These are phyloP conservation scores for Chlorella sp. DNA, from an alignment of 139 green algal species.

Conservation along the genomic window DNA sequence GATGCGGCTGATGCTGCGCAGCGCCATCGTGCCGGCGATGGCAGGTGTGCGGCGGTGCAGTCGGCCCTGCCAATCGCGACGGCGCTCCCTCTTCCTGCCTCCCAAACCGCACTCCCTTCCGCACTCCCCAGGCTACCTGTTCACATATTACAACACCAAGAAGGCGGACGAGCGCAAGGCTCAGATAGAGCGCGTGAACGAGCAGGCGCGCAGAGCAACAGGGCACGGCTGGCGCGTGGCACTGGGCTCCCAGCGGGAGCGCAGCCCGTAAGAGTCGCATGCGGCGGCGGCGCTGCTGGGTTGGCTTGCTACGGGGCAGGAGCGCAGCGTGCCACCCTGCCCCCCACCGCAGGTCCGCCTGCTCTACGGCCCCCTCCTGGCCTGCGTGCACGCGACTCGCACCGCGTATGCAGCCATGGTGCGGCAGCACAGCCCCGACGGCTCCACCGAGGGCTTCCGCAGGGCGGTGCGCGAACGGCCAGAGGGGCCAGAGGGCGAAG, in stretches of 20 bases:
- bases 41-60: not conserved
- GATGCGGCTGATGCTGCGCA: constrained; percentile 3
- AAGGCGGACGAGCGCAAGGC: constrained; percentile 79
- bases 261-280: too few relatives aligned
- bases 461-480: constrained; percentile 48
- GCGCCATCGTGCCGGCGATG: not conserved
- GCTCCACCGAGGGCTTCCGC: constrained; percentile 61
- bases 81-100: not conserved
- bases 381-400: constrained; percentile 78
- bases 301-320: too few relatives aligned
- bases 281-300: too few relatives aligned
- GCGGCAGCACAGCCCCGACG: constrained; percentile 73
- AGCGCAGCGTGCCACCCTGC: too few relatives aligned
- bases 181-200: constrained; percentile 84
- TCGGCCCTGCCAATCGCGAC: not conserved
- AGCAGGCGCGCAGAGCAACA: constrained; percentile 81
- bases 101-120: not conserved
- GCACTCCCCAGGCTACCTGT: constrained; percentile 66
- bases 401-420: constrained; percentile 83
- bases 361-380: constrained; percentile 85
- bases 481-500: constrained; percentile 58
- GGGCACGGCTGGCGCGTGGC: too few relatives aligned
- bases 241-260: too few relatives aligned
- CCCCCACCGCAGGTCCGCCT: constrained; percentile 47
- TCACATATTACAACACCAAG: constrained; percentile 85